Conservation (phyloP, 192 early-diverging fungal genomes). For the Entomortierella lignicola region DNA sequence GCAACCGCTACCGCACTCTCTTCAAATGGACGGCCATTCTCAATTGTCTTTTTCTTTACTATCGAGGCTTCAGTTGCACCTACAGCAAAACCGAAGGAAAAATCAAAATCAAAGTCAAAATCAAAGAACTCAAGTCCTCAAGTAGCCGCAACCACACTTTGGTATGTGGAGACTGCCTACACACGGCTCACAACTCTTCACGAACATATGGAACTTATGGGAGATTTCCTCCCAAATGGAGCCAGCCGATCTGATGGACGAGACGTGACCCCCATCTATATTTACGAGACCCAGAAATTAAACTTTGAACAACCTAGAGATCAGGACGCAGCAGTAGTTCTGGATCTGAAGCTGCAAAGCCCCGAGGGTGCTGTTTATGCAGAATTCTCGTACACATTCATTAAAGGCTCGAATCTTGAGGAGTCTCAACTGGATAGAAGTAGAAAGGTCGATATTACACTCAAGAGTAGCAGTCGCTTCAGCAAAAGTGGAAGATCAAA, state of each 20-base stretch:
- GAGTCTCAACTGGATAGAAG: neutral
- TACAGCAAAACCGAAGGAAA: neutral
- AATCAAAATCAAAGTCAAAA: neutral
- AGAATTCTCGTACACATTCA: slow-evolving; percentile 30
- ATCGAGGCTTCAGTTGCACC: slow-evolving; percentile 5
- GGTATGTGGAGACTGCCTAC: slow-evolving; percentile 14
- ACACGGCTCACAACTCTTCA: slow-evolving; percentile 5
- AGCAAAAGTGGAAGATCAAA: neutral
- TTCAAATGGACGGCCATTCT: slow-evolving; percentile 11
- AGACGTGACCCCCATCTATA: slow-evolving; percentile 24
- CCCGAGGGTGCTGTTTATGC: slow-evolving; percentile 15
- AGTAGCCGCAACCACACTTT: slow-evolving; percentile 6
- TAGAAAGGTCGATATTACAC: neutral
- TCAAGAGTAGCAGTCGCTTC: neutral
- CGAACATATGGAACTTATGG: slow-evolving; percentile 32
- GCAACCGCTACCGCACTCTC: slow-evolving; percentile 12
- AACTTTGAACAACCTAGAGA: slow-evolving; percentile 15
- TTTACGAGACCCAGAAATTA: slow-evolving; percentile 25
- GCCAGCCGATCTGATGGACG: neutral
- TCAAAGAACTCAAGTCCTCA: neutral
- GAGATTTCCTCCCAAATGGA: slow-evolving; percentile 20
- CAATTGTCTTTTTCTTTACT: slow-evolving; percentile 43
- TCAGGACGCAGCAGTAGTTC: neutral
- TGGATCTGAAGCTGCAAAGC: slow-evolving; percentile 33
- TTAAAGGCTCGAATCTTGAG: neutral